These are phyloP conservation scores for Peronospora farinosa DNA, from an alignment of 352 stramenopile genomes.

Conservation along the genomic window DNA sequence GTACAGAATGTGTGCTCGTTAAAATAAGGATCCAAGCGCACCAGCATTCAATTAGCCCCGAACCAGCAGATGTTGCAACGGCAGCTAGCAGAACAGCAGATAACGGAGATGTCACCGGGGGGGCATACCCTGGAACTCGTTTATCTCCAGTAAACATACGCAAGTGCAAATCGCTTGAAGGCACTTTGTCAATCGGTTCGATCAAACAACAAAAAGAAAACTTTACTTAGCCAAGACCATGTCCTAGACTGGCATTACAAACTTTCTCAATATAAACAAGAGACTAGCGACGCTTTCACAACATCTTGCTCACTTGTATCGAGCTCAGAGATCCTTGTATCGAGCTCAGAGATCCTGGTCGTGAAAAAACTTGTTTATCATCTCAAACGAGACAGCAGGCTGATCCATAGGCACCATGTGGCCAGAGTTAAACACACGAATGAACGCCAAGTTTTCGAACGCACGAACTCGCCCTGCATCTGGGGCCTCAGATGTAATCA, in stretches of 20 bases:
- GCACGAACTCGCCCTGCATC: constrained; percentile 42
- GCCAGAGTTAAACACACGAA: constrained; percentile 90
- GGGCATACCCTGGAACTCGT: too few species aligned
- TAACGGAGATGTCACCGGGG: too few species aligned
- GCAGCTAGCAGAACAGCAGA: too few species aligned
- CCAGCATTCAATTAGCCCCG: too few species aligned
- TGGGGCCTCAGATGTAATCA: constrained; percentile 20
- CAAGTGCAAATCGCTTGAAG: too few species aligned
- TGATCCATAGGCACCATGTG: constrained; percentile 95
- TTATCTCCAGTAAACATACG: too few species aligned
- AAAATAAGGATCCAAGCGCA: too few species aligned
- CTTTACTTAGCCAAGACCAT: too few species aligned
- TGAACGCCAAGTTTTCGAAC: constrained; percentile 83
- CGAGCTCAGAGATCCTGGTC: constrained; percentile 33
- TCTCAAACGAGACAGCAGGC: constrained; percentile 81
- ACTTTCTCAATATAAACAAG: background rate
- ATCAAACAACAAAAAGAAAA: too few species aligned
- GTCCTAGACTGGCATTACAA: background rate
- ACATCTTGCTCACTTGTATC: background rate
- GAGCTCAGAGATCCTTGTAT: constrained; percentile 32
- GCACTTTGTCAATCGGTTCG: too few species aligned
- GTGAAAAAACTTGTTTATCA: constrained; percentile 90
- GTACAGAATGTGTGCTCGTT: too few species aligned
- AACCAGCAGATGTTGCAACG: too few species aligned
- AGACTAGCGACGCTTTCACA: background rate